Evolutionary conservation across 2,329 filamentous ascomycete species (phyloP), one percentile per base, ranked within the genome.

Genomic region (Penicillium sp.): DNA sequence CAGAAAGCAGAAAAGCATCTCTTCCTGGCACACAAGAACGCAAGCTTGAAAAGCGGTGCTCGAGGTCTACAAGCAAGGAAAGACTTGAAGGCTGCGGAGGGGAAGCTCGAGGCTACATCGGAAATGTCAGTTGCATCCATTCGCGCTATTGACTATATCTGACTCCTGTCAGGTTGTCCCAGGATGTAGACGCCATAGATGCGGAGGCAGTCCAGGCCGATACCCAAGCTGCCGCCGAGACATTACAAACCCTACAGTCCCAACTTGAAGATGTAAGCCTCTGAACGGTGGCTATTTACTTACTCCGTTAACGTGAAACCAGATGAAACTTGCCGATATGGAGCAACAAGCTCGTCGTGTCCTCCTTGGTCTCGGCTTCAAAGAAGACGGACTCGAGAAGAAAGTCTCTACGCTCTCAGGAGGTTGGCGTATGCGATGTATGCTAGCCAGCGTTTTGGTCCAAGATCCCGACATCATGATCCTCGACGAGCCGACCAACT

Each of bases 401-500:
- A 75, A 80, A 6, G 75, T 87, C 12, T 73, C 75, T 1, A 81
- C 80, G 32, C 73, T 94, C 2, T 93, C 87, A 0, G 88, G 88
- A 6, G 88, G 85, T 2, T 88, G 84, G 84, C 78, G 76, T 53
- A 88, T 87, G 81, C 78, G 85, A 9, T 80, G 80, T 26, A 74
- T 81, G 51, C 74, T 88, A 0, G 83, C 84, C 2, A 73, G 68
- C 3, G 80, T 81, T 0, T 74, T 94, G 4, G 78, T 88, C 1
- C 84, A 89, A 54, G 79, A 84, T 7, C 80, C 83, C 0, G 87
- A 94, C 57, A 80, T 94, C 2, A 74, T 94, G 51, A 83, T 94
- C 44, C 79, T 94, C 2, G 88, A 94, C 64, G 88, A 94, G 64
- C 88, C 88, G 0, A 94, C 88, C 31, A 94, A 94, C 62, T 94